Conservation (phyloP, 176 grass and related monocot species). For the Canna indica region DNA sequence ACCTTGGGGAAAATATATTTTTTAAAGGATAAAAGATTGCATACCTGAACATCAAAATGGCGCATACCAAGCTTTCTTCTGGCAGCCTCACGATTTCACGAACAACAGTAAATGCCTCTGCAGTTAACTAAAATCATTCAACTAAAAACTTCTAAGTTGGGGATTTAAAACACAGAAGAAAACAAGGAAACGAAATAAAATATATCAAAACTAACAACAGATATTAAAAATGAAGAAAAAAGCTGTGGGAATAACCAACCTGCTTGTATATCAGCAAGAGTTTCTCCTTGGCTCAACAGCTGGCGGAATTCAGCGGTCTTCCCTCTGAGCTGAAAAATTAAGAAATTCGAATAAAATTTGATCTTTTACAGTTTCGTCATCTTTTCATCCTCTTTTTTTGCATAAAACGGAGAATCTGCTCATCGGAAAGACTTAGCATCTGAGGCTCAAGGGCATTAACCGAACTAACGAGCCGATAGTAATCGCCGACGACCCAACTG, state of each 20-base stretch:
- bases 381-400: not conserved
- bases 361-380: not conserved
- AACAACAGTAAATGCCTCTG: constrained; percentile 84
- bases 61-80: constrained; percentile 76
- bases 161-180: not conserved
- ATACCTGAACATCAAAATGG: constrained; percentile 90
- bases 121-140: constrained; percentile 3
- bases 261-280: constrained; percentile 64
- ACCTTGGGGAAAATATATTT: not conserved
- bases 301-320: constrained; percentile 62
- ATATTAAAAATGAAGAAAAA: not conserved
- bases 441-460: constrained; percentile 50
- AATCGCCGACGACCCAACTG: constrained; percentile 76
- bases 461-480: constrained; percentile 57
- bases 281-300: constrained; percentile 57
- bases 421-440: constrained; percentile 64
- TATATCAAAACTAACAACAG: not conserved
- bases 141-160: not conserved
- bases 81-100: constrained; percentile 80
- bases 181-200: not conserved
- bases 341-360: constrained; percentile 4
- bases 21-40: not conserved
- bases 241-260: constrained; percentile 26
- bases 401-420: constrained; percentile 54
- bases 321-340: constrained; percentile 44